phyloP scores from a whole-genome alignment of 352 stramenopile genomes.

The Lagenidium giganteum region DNA sequence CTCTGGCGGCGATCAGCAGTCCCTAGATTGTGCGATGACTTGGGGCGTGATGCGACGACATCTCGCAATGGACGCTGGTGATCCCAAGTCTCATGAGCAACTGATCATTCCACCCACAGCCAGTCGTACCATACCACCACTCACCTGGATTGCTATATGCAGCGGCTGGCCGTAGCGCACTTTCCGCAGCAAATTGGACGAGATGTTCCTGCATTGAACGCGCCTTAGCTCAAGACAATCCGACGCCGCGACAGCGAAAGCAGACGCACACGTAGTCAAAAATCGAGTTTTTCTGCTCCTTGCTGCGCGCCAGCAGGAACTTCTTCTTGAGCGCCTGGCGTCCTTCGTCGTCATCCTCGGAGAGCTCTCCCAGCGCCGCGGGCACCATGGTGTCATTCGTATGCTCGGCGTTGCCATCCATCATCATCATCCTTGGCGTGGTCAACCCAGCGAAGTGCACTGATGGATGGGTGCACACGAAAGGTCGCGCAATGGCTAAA shows the following conservation, averaged over 20 bases:
- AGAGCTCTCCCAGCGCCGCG: too few species aligned
- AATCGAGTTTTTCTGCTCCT: constrained; percentile 35
- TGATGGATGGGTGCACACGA: too few species aligned
- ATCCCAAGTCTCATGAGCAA: neutral
- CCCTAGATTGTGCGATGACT: neutral
- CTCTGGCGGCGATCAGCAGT: neutral
- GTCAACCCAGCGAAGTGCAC: too few species aligned
- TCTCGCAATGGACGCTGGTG: too few species aligned
- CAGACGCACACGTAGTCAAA: constrained; percentile 66
- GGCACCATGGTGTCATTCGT: too few species aligned
- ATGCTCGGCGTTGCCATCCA: too few species aligned
- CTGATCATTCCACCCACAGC: neutral
- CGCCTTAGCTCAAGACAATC: neutral
- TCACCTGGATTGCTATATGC: constrained; percentile 30
- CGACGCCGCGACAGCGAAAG: too few species aligned
- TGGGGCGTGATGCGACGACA: too few species aligned
- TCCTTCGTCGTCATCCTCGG: constrained; percentile 7
- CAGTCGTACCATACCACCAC: neutral
- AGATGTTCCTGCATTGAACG: constrained; percentile 29
- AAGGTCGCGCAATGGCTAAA: too few species aligned
- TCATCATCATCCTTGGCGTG: too few species aligned
- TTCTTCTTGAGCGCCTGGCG: constrained; percentile 17
- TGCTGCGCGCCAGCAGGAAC: constrained; percentile 19
- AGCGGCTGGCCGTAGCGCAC: constrained; percentile 54
- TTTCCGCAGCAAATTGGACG: constrained; percentile 45